These are phyloP conservation scores for Cenchrus purpureus DNA, from an alignment of 176 grass and related monocot species.

Conservation along the genomic window DNA sequence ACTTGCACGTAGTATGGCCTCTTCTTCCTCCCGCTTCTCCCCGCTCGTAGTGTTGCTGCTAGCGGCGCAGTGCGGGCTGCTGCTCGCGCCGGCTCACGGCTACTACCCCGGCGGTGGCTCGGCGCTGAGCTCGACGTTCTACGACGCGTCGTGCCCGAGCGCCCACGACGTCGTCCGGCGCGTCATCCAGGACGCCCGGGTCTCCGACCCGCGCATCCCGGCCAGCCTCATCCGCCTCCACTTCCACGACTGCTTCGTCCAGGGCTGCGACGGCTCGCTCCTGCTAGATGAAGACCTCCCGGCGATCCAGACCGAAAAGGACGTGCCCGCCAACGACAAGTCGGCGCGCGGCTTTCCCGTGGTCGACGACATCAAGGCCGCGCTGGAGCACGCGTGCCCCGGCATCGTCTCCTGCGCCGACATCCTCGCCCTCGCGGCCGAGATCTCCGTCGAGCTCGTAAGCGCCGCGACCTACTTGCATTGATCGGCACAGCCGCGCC, in stretches of 20 bases:
- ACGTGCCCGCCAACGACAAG: slow-evolving; percentile 16
- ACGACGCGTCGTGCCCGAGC: slow-evolving; percentile 28
- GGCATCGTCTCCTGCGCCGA: slow-evolving; percentile 44
- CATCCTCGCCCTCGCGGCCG: slow-evolving; percentile 33
- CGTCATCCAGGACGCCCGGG: slow-evolving; percentile 36
- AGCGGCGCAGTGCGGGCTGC: neutral
- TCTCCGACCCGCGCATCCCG: slow-evolving; percentile 38
- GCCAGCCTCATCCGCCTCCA: slow-evolving; percentile 42
- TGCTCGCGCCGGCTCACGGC: neutral
- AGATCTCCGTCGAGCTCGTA: slow-evolving; percentile 28
- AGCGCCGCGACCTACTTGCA: neutral
- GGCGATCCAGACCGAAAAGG: slow-evolving; percentile 33
- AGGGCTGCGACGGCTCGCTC: slow-evolving; percentile 34
- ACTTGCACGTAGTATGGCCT: neutral
- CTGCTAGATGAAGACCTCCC: slow-evolving; percentile 30
- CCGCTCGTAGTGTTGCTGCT: neutral
- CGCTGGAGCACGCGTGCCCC: slow-evolving; percentile 13
- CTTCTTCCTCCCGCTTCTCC: neutral
- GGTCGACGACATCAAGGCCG: slow-evolving; percentile 45
- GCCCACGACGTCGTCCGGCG: slow-evolving; percentile 16
- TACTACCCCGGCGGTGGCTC: neutral
- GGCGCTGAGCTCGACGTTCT: slow-evolving; percentile 25
- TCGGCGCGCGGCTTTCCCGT: slow-evolving; percentile 38
- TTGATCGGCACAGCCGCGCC: neutral
- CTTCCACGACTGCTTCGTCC: slow-evolving; percentile 54